Evolutionary conservation across 2,329 filamentous ascomycete genomes (phyloP).

Genomic region (Claviceps humidiphila): DNA sequence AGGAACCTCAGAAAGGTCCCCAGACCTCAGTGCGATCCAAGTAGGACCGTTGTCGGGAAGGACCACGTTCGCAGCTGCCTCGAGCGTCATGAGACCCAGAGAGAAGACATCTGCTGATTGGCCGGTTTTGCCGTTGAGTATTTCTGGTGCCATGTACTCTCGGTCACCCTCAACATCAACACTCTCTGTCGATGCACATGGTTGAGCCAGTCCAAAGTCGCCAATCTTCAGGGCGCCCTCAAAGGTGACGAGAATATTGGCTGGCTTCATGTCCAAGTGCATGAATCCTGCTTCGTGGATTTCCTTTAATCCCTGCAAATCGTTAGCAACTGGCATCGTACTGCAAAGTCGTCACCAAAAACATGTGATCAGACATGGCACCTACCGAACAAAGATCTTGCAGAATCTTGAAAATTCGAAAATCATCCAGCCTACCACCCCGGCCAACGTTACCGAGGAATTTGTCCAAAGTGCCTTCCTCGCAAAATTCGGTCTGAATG

Average conservation of each 20-base stretch:
- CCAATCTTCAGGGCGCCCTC: conserved; percentile 75
- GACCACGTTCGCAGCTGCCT: conserved; percentile 86
- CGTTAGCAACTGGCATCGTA: conserved; percentile 4
- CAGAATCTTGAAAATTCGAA: conserved; percentile 96
- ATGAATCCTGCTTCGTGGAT: conserved; percentile 83
- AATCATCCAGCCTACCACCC: conserved; percentile 83
- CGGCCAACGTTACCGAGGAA: conserved; percentile 75
- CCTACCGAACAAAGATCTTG: conserved; percentile 72
- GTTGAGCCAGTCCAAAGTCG: conserved; percentile 71
- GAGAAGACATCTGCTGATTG: conserved; percentile 91
- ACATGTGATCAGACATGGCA: conserved; percentile 9
- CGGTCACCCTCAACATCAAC: conserved; percentile 90
- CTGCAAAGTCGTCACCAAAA: not conserved
- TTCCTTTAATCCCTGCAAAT: conserved; percentile 62
- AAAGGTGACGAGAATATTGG: conserved; percentile 71
- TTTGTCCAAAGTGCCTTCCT: conserved; percentile 78
- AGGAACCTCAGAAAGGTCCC: conserved; percentile 79
- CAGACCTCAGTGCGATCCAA: conserved; percentile 81
- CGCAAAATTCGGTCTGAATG: conserved; percentile 95
- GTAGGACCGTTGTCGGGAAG: conserved; percentile 85
- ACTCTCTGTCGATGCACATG: conserved; percentile 60
- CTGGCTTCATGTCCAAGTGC: conserved; percentile 74
- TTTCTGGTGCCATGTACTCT: conserved; percentile 90
- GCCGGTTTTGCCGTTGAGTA: conserved; percentile 73
- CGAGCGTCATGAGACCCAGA: conserved; percentile 84